A percentile compares a stretch with the other conserved stretches of the same genome.
Evolutionary conservation across 2,329 filamentous ascomycete genomes (phyloP).

Genomic region (Talaromyces pinophilus): DNA sequence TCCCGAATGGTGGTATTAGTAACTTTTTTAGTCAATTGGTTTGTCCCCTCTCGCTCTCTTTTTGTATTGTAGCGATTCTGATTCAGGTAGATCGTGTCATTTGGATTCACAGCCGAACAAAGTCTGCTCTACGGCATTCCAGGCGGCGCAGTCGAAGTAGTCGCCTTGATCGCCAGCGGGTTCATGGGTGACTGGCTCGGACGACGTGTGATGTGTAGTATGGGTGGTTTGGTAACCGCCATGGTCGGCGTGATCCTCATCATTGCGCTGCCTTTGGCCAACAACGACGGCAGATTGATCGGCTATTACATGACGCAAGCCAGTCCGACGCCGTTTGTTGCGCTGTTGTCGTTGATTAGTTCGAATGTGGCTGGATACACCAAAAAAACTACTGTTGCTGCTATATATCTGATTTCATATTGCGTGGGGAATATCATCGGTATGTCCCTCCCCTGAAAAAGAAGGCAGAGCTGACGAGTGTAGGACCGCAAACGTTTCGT

Average conservation of each 20-base stretch:
- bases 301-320: conserved; percentile 68
- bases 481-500: conserved; percentile 59
- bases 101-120: conserved; percentile 65
- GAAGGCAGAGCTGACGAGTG: not conserved
- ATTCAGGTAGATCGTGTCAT: conserved; percentile 53
- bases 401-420: conserved; percentile 50
- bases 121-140: conserved; percentile 66
- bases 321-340: conserved; percentile 63
- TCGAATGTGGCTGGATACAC: conserved; percentile 61
- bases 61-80: not conserved
- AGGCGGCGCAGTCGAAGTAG: conserved; percentile 65
- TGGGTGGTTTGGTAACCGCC: conserved; percentile 53
- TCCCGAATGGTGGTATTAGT: conserved; percentile 60
- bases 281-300: conserved; percentile 60
- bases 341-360: conserved; percentile 62
- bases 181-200: conserved; percentile 59
- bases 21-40: conserved; percentile 64
- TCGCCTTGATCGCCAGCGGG: conserved; percentile 58
- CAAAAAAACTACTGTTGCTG: conserved; percentile 56
- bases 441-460: conserved; percentile 33
- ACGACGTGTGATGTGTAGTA: conserved; percentile 60
- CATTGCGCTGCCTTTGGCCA: conserved; percentile 60
- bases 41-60: conserved; percentile 37
- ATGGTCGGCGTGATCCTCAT: conserved; percentile 67
- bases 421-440: conserved; percentile 60